Evolutionary conservation across 2,329 filamentous ascomycete genomes (phyloP).

Genomic region (Alternaria alternata): DNA sequence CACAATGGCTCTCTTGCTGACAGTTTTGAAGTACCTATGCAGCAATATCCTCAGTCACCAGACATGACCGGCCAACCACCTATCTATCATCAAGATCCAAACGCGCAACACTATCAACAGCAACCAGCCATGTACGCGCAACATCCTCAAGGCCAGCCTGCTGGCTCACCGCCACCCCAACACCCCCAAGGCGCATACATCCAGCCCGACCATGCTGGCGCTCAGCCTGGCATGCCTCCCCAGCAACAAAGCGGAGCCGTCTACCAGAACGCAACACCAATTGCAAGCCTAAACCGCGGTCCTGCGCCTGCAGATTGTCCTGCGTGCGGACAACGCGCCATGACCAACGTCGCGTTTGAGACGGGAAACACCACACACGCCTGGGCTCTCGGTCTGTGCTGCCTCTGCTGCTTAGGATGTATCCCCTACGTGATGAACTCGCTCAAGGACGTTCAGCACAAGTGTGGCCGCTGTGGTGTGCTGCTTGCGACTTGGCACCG

Average conservation of each 20-base stretch:
- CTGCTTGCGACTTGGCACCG: constrained; percentile 60
- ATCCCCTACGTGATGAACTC: constrained; percentile 59
- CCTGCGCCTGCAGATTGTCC: constrained; percentile 60
- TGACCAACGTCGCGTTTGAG: constrained; percentile 49
- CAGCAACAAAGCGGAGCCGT: constrained; percentile 44
- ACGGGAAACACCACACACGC: constrained; percentile 54
- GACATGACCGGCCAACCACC: constrained; percentile 38
- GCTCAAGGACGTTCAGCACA: constrained; percentile 60
- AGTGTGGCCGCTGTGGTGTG: constrained; percentile 57
- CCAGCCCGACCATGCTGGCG: constrained; percentile 13
- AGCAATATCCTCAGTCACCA: constrained; percentile 47
- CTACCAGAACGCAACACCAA: constrained; percentile 49
- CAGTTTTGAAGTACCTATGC: constrained; percentile 44
- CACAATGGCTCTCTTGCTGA: constrained; percentile 18
- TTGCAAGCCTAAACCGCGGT: constrained; percentile 41
- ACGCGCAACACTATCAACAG: constrained; percentile 18
- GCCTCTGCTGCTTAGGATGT: constrained; percentile 55
- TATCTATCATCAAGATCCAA: constrained; percentile 46
- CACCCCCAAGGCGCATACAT: constrained; percentile 33
- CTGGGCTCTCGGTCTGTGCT: constrained; percentile 58
- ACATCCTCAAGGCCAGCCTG: constrained; percentile 16
- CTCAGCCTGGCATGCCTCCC: constrained; percentile 44
- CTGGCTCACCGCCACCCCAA: constrained; percentile 36
- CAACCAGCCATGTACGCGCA: constrained; percentile 29
- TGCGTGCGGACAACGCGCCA: constrained; percentile 52